Base-by-base conservation (phyloP, 2,329 filamentous ascomycete species). In the Rutstroemia sp. region DNA sequence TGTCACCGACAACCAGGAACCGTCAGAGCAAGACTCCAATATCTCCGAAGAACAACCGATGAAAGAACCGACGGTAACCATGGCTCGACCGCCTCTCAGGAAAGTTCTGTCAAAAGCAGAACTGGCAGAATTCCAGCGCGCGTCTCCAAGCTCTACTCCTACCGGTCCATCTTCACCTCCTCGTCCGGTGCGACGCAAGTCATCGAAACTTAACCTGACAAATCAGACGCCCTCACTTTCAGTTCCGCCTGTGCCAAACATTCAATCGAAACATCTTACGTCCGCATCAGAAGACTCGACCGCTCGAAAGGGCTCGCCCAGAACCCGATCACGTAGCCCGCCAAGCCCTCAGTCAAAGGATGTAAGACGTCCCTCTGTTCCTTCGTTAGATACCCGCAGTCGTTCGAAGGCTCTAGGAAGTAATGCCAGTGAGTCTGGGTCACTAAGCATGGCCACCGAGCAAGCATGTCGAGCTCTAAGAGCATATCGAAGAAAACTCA, bases 41-140 rank as follows among this genome's bases (percentile, higher is more conserved):
- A 25, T 27, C 9, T 49, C 39, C 34, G 67, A 69, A 38, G 54
- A 58, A 12, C 70, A 69, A 7, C 67, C 73, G n/a, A 63, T 67
- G 10, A 79, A 78, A 60, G 76, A 78, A 45, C 67, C 72, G 19
- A 74, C 25, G 7, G 25, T 27, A 27, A 27, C 80, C 2, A 76
- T 82, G 1, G 76, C 78, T 39, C 84, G 84, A 46, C 88, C 87
- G 38, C 92, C 92, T 4, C 73, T 97, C 37, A 81, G 94, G 53
- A 87, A 89, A 55, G 88, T 99, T 8, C 76, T 97, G 34, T 96
- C 92, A 1, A 90, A 88, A 64, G 86, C 87, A 0, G 92, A 97
- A 65, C 75, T 97, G 42, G 88, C 90, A 8, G 89, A 92, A 59
- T 92, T 95, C 59, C 81, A 83, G 60, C 74, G 81, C 4, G 73